A percentile compares a stretch with the other conserved stretches of the same genome.
phyloP scores from a whole-genome alignment of 805 yeast species.

The Nakazawaea sp. region DNA sequence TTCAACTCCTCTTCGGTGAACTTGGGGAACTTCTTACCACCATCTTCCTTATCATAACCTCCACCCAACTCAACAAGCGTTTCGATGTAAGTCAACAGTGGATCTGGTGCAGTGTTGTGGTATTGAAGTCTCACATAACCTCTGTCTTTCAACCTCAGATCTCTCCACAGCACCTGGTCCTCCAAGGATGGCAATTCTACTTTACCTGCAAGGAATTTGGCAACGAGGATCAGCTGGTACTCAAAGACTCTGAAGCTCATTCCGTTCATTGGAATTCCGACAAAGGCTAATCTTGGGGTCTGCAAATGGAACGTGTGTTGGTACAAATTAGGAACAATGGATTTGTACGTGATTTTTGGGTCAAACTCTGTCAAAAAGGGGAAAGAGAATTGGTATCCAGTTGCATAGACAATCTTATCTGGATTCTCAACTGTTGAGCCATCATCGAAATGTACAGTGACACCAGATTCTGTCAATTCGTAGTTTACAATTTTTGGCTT shows the following conservation, averaged over 20 bases:
- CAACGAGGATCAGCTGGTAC: constrained; percentile 30
- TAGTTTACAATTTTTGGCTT: constrained; percentile 23
- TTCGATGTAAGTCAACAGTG: constrained; percentile 22
- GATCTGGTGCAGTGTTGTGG: constrained; percentile 29
- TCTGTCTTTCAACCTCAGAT: constrained; percentile 18
- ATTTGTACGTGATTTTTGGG: constrained; percentile 21
- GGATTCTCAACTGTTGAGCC: constrained; percentile 14
- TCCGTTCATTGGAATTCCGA: constrained; percentile 32
- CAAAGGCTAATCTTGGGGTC: constrained; percentile 27
- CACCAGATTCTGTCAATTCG: constrained; percentile 6
- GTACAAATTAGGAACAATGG: constrained; percentile 22
- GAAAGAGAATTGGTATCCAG: constrained; percentile 20
- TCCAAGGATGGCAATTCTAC: constrained; percentile 21
- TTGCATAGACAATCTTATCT: constrained; percentile 20
- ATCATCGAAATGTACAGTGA: constrained; percentile 19
- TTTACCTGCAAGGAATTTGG: constrained; percentile 26
- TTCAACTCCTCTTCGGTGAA: constrained; percentile 4
- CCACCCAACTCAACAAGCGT: constrained; percentile 23
- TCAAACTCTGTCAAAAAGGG: constrained; percentile 18
- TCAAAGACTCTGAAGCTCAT: constrained; percentile 33
- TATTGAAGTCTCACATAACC: constrained; percentile 22
- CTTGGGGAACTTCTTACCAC: constrained; percentile 6
- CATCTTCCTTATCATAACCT: constrained; percentile 9
- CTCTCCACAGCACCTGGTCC: constrained; percentile 25
- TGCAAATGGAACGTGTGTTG: constrained; percentile 26